Evolutionary conservation across 2,329 filamentous ascomycete species (phyloP), one percentile per base, ranked within the genome.

Genomic region (Neofusicoccum cordaticola): DNA sequence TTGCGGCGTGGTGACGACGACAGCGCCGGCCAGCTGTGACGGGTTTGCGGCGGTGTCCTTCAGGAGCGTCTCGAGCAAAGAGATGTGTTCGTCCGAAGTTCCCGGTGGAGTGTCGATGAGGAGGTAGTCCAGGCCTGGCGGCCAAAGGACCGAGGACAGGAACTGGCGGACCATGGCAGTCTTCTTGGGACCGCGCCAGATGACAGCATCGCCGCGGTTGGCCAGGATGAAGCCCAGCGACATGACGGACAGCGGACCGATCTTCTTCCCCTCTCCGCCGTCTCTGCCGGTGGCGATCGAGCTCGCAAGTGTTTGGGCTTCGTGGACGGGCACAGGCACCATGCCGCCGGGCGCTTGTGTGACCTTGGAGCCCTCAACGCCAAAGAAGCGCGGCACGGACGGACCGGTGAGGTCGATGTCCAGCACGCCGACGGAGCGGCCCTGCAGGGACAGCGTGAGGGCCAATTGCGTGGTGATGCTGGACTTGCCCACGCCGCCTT

Each of bases 161-260:
- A 99, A 99, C 77, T 99, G 95, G 45, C 93, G 88, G 65, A 99
- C 92, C 95, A 99, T 99, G 58, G 95, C 95, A 4, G 95, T 99
- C 81, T 99, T 99, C 80, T 99, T 99, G 2, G 95, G 95, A 0
- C 95, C 95, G 62, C 95, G 87, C 95, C 95, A 99, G 44, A 99
- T 95, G 0, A 99, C 93, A 0, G 95, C 94, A 71, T 97, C 93
- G 67, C 91, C 91, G 70, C 94, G 84, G 67, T 88, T 86, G 3
- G 89, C 88, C 5, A 99, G 84, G 6, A 99, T 85, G 72, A 99
- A 98, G 2, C 93, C 95, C 1, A 99, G 83, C 63, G 92, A 97
- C 90, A 98, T 97, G 76, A 92, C 95, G 66, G 87, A 85, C 9
- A 94, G 82, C 39, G 88, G 82, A 1, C 90, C 91, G 27, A 88